Evolutionary conservation across 495 filamentous ascomycete genomes (phyloP).

Genomic region (Aspergillus sclerotioniger): DNA sequence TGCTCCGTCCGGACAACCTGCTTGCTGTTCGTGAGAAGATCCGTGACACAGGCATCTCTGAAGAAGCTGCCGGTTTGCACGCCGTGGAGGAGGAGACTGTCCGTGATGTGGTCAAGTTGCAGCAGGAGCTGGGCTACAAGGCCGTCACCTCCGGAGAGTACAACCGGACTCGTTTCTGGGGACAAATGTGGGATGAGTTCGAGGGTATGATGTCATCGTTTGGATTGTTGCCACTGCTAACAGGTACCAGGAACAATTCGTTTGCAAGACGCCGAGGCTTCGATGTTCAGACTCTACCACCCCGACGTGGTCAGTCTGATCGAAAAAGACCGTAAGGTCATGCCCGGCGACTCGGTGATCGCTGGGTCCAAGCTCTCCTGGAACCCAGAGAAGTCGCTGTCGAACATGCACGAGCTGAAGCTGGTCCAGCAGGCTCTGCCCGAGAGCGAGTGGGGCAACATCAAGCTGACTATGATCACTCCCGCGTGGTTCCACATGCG

Average conservation of each 20-base stretch:
- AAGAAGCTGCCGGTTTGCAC: slow-evolving; percentile 32
- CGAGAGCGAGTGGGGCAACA: slow-evolving; percentile 46
- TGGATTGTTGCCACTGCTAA: too few species aligned
- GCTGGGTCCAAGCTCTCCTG: background rate
- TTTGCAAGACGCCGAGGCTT: background rate
- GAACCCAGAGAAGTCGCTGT: background rate
- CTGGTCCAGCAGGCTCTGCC: slow-evolving; percentile 30
- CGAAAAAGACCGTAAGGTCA: slow-evolving; percentile 1
- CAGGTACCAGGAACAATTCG: background rate
- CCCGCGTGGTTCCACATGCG: slow-evolving; percentile 69
- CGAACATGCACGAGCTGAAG: slow-evolving; percentile 2
- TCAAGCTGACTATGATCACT: slow-evolving; percentile 63
- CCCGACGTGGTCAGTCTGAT: slow-evolving; percentile 1
- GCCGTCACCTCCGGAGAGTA: slow-evolving; percentile 69
- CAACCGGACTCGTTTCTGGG: slow-evolving; percentile 53
- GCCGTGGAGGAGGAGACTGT: slow-evolving; percentile 59
- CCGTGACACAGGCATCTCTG: slow-evolving; percentile 44
- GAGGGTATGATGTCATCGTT: slow-evolving; percentile 37
- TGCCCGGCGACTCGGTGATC: slow-evolving; percentile 1
- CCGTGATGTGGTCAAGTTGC: slow-evolving; percentile 57
- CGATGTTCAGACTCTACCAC: slow-evolving; percentile 2
- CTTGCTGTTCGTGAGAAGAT: slow-evolving; percentile 53
- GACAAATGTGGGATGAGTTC: slow-evolving; percentile 64
- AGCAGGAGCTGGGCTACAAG: slow-evolving; percentile 60
- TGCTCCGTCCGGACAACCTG: slow-evolving; percentile 61